Base-by-base conservation (phyloP, 2,329 filamentous ascomycete genomes). In the Alternaria longipes region DNA sequence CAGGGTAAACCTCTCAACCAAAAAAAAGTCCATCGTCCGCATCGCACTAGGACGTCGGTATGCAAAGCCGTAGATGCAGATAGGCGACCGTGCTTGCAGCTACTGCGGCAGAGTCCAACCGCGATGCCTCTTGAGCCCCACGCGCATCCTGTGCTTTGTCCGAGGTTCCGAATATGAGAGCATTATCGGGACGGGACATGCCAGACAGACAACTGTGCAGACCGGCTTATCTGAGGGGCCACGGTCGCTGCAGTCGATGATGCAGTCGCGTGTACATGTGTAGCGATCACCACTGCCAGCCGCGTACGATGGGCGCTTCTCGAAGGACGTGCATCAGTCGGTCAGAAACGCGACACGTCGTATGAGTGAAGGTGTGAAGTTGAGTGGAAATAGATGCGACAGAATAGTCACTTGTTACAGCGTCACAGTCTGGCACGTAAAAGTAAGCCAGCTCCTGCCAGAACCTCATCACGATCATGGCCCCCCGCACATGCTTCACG, bases 111-210 rank as follows among this genome's bases (percentile, higher is more conserved):
- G 59, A 61, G 38, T 54, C 66, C 66, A 67, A 57, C 65, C 60
- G 60, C 63, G 46, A 65, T 55, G 53, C 53, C 59, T 54, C 46
- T 65, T 58, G 64, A 63, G 49, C 36, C 44, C 63, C 63, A 66
- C 59, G 67, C 63, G 60, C 40, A 56, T 54, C 46, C 59, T 49
- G 49, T 60, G 57, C 46, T 46, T 59, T 53, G 60, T 60, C 60
- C 54, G 60, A 44, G 20, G n/a, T 57, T 41, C 60, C 54, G 45
- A 54, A 20, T n/a, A 42, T 26, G 24, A 36, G 22, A 57, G 47
- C 36, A 47, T 42, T 28, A 26, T 58, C 59, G 59, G 47, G 53
- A 42, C 49, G 42, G 42, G 47, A 26, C 22, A 40, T 46, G 41
- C 46, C 34, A 52, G 18, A 16, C 54, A 38, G 45, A 47, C 56